A percentile compares a stretch with the other conserved stretches of the same genome.
Conservation (phyloP, 768 basidiomycete species). For the Tulasnella calospora region DNA sequence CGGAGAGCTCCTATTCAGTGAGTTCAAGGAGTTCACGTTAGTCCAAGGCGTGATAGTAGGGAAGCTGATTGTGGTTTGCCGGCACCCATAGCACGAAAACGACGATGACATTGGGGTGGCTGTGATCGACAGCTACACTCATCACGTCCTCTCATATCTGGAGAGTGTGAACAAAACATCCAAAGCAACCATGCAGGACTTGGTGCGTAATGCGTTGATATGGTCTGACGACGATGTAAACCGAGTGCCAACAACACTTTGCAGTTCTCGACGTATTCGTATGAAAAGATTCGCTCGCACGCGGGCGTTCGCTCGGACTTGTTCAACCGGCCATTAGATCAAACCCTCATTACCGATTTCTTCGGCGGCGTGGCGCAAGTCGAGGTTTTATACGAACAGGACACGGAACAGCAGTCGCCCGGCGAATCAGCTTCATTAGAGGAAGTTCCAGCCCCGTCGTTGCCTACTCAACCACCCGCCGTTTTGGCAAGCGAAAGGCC, state of each 20-base stretch:
- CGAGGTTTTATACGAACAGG: conserved; percentile 40
- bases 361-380: conserved; percentile 84
- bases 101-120: conserved; percentile 93
- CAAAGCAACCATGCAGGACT: conserved; percentile 68
- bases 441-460: not conserved
- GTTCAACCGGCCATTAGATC: conserved; percentile 54
- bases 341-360: conserved; percentile 71
- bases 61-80: not conserved
- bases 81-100: conserved; percentile 65
- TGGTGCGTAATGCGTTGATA: conserved; percentile 50
- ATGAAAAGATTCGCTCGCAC: conserved; percentile 77
- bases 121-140: conserved; percentile 92
- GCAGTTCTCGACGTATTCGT: conserved; percentile 65
- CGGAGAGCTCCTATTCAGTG: conserved; percentile 91
- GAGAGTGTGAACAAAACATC: conserved; percentile 91
- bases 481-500: not conserved
- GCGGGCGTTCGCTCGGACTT: conserved; percentile 86
- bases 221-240: not conserved
- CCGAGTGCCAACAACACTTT: not conserved
- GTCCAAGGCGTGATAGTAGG: no score
- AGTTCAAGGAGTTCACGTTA: conserved; percentile 32
- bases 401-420: not conserved
- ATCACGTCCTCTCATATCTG: conserved; percentile 84
- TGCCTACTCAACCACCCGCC: not conserved
- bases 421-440: not conserved